A percentile compares a stretch with the other conserved stretches of the same genome.
Evolutionary conservation across 352 stramenopile genomes (phyloP).

Genomic region (Globisporangium irregulare): DNA sequence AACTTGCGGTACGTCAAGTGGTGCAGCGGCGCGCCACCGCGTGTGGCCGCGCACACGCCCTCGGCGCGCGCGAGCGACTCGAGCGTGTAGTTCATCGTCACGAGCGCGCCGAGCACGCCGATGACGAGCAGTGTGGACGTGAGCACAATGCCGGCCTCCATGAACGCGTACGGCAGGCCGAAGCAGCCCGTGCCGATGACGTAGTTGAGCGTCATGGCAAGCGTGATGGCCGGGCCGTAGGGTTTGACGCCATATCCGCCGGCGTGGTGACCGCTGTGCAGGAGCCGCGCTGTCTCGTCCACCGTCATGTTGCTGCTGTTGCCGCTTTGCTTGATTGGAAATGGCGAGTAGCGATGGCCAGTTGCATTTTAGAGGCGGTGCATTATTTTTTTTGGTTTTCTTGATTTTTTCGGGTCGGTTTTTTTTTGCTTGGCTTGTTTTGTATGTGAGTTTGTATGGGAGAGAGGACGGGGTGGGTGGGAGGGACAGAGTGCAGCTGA

Average conservation of each 20-base stretch:
- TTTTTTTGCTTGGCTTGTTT: background rate
- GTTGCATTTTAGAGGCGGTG: conserved; percentile 3
- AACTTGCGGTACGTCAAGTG: conserved; percentile 85
- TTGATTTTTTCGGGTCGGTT: background rate
- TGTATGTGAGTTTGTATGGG: conserved; percentile 13
- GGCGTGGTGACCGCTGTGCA: conserved; percentile 18
- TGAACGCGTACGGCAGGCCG: conserved; percentile 78
- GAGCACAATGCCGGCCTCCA: conserved; percentile 63
- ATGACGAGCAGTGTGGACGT: conserved; percentile 56
- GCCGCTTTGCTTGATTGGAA: background rate
- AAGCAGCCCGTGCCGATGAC: conserved; percentile 87
- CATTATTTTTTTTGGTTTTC: background rate
- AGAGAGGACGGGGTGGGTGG: background rate
- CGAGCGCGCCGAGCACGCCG: conserved; percentile 54
- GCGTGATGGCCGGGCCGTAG: conserved; percentile 61
- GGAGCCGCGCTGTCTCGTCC: conserved; percentile 27
- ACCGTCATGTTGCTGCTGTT: conserved; percentile 6
- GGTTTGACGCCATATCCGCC: conserved; percentile 49
- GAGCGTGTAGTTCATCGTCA: conserved; percentile 89
- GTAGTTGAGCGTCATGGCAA: conserved; percentile 86
- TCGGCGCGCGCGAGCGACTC: conserved; percentile 76
- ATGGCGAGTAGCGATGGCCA: background rate
- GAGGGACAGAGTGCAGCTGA: background rate
- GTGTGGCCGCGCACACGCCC: conserved; percentile 60
- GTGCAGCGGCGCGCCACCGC: conserved; percentile 47